Percentiles rank a stretch among this genome's conserved stretches.
phyloP scores from a whole-genome alignment of 371 early-diverging fungal genomes.

The Amoeboradix gromovi region DNA sequence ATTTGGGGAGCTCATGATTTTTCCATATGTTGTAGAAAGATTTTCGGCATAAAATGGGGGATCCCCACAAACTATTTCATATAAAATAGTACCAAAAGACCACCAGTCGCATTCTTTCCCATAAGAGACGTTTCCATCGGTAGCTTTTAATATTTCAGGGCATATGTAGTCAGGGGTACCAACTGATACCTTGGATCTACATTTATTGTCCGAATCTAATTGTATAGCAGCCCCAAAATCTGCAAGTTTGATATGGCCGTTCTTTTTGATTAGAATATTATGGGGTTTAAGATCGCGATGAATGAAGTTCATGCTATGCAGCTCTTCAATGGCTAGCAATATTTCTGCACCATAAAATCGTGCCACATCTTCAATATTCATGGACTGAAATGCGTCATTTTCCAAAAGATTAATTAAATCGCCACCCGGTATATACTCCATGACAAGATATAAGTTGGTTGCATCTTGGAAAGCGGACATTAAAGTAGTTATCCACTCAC shows the following conservation, averaged over 20 bases:
- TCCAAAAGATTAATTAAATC: slow-evolving; percentile 47
- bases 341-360: slow-evolving; percentile 37
- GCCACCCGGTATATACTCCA: slow-evolving; percentile 71
- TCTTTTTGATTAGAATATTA: slow-evolving; percentile 42
- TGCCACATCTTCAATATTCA: slow-evolving; percentile 21
- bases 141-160: slow-evolving; percentile 30
- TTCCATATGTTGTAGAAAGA: slow-evolving; percentile 24
- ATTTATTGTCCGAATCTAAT: slow-evolving; percentile 13
- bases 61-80: slow-evolving; percentile 36
- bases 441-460: slow-evolving; percentile 26
- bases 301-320: slow-evolving; percentile 36
- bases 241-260: slow-evolving; percentile 44
- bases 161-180: slow-evolving; percentile 58
- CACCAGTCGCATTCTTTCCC: slow-evolving; percentile 41
- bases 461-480: slow-evolving; percentile 36
- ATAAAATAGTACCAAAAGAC: slow-evolving; percentile 63
- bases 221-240: slow-evolving; percentile 53
- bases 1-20: slow-evolving; percentile 20
- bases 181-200: slow-evolving; percentile 26
- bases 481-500: slow-evolving; percentile 16
- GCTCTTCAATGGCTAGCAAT: slow-evolving; percentile 23
- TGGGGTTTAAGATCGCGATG: slow-evolving; percentile 60
- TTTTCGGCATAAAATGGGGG: slow-evolving; percentile 34
- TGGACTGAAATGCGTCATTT: slow-evolving; percentile 15
- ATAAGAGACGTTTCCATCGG: slow-evolving; percentile 17